Evolutionary conservation across 2,329 filamentous ascomycete genomes (phyloP), one percentile per base, ranked within the genome.

Genomic region (Aulographum hederae): DNA sequence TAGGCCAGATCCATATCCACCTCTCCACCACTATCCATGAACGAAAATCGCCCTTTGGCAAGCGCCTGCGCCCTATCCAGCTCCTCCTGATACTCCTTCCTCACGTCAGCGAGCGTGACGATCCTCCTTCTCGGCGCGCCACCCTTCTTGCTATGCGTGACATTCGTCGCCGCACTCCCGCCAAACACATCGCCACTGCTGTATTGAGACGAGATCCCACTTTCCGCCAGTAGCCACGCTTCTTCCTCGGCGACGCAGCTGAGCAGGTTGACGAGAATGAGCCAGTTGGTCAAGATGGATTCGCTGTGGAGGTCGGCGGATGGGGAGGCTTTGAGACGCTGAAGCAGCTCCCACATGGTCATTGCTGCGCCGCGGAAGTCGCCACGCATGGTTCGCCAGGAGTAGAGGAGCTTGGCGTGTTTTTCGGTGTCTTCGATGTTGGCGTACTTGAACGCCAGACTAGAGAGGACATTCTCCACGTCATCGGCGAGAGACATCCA

Each of bases 221-320:
- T 16, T 26, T 65, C 61, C 13, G 66, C 63, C 14, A 73, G 55
- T n/a, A 92, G 70, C 69, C 91, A 98, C 2, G 76, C 77, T 45
- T 93, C 78, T 38, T 80, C 71, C 35, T 73, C 62, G 30, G 79
- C 73, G 26, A 94, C 82, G 39, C 82, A 93, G 41, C 78, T 81
- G 37, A 98, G 62, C 1, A 82, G 76, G 50, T 98, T 98, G 58
- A 98, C 92, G 28, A 98, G 67, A 38, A 84, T 66, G n/a, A 95
- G 60, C 44, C 92, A 89, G 45, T 81, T 77, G 42, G 78, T 70
- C 29, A 76, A 73, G 19, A 73, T 47, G 23, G 61, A 62, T 36
- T 67, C 64, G 38, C 67, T 67, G 29, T 63, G 58, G 2, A 59
- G 56, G 35, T 58, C 56, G 20, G 52, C 50, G n/a, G 48, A 46